Base-by-base conservation (phyloP, 345 rosid species). In the Cardamine resedifolia region DNA sequence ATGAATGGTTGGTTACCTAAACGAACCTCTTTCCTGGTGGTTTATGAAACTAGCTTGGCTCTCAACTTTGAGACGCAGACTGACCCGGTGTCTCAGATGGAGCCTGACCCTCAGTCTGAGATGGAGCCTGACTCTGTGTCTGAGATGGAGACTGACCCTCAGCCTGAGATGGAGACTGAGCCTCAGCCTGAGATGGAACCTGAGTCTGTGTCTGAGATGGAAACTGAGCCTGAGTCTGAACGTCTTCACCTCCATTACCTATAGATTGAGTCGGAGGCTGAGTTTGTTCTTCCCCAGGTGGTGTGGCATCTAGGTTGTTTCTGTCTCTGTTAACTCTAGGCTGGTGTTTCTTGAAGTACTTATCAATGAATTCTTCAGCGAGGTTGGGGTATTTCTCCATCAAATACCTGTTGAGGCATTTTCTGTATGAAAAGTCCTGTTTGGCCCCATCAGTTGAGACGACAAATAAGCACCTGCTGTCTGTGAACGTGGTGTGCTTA, bases 341-440 rank as follows among this genome's bases (percentile, higher is more conserved):
- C 21, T 82, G 79, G 50, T 73, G 76, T 68, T 61, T 88, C 6
- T 10, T 39, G 38, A 90, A 95, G 75, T 95, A 95, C 55, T 95
- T 95, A 0, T 24, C 72, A 3, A 64, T 47, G 77, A 95, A 95
- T 11, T 76, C 85, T 20, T 85, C 96, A 2, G 87, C 98, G 27
- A 81, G 53, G 30, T 76, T 71, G 2, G 97, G 92, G 64, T 82
- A 87, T 58, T 90, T 95, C 33, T 55, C 86, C 78, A 67, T 84
- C 56, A 95, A 20, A 33, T 77, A 84, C 65, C 79, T 84, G 51
- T 86, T 88, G 14, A 95, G 66, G 50, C 90, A 91, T 49, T 95
- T 95, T 6, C 79, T 82, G 79, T 88, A 95, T 0, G 98, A 95
- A 68, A 95, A 91, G 67, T 95, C 99, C 33, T 83, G 85, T 67